Evolutionary conservation across 495 filamentous ascomycete species (phyloP).

Genomic region (Tuber borchii): DNA sequence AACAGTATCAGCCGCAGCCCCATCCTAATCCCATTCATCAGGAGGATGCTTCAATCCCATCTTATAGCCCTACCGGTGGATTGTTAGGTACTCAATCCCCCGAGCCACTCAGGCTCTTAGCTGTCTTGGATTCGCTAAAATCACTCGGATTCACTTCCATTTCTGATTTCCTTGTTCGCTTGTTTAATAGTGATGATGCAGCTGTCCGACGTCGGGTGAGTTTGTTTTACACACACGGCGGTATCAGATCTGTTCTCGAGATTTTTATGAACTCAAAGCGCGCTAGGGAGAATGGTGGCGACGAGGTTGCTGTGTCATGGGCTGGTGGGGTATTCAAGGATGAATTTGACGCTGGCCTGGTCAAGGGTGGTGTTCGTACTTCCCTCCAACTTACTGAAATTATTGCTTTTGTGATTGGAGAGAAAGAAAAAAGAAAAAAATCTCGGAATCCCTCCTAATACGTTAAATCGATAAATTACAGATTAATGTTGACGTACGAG

Average conservation of each 20-base stretch:
- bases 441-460: not conserved
- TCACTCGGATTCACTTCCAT: slow-evolving; percentile 33
- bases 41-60: slow-evolving; percentile 9
- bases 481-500: slow-evolving; percentile 35
- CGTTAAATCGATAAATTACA: slow-evolving; percentile 6
- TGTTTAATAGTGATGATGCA: slow-evolving; percentile 31
- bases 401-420: not conserved
- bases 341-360: slow-evolving; percentile 34
- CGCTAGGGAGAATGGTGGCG: slow-evolving; percentile 30
- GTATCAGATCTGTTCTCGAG: slow-evolving; percentile 32
- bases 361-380: slow-evolving; percentile 37
- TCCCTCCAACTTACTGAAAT: slow-evolving; percentile 7
- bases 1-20: slow-evolving; percentile 23
- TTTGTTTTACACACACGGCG: slow-evolving; percentile 36
- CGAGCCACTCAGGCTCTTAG: slow-evolving; percentile 30
- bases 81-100: slow-evolving; percentile 26
- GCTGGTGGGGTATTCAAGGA: slow-evolving; percentile 36
- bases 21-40: slow-evolving; percentile 7
- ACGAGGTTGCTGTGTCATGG: slow-evolving; percentile 33
- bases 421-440: not conserved
- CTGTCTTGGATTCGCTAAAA: slow-evolving; percentile 31
- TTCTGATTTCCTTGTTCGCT: slow-evolving; percentile 29
- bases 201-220: slow-evolving; percentile 32
- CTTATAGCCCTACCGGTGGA: slow-evolving; percentile 19
- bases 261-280: slow-evolving; percentile 36